phyloP scores from a whole-genome alignment of 2,329 filamentous ascomycete species.

The Acrocalymma vagum region DNA sequence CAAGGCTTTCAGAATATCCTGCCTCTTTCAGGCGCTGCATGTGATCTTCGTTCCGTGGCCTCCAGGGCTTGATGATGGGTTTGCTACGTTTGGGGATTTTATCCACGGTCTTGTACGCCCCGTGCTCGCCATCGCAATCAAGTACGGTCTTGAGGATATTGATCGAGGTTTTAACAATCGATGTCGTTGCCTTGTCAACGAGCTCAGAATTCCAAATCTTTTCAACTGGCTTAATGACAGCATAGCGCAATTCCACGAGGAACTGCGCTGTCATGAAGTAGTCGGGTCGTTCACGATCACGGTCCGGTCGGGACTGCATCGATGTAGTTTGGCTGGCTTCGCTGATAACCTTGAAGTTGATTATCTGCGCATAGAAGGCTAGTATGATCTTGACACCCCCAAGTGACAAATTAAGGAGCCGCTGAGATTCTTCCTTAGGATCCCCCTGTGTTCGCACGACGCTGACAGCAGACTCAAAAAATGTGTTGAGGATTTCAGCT shows the following conservation, averaged over 20 bases:
- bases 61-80: slow-evolving; percentile 60
- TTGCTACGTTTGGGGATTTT: slow-evolving; percentile 60
- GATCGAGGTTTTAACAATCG: slow-evolving; percentile 80
- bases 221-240: slow-evolving; percentile 77
- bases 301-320: slow-evolving; percentile 60
- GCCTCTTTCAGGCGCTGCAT: slow-evolving; percentile 53
- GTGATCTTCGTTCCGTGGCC: slow-evolving; percentile 56
- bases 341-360: slow-evolving; percentile 79
- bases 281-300: slow-evolving; percentile 65
- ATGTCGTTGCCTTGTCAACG: slow-evolving; percentile 80
- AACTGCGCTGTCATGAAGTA: slow-evolving; percentile 77
- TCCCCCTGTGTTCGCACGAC: slow-evolving; percentile 54
- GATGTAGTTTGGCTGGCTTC: slow-evolving; percentile 73
- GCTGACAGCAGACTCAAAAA: slow-evolving; percentile 66
- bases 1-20: slow-evolving; percentile 68
- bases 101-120: slow-evolving; percentile 69
- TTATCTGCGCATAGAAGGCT: slow-evolving; percentile 79
- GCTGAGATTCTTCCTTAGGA: slow-evolving; percentile 53
- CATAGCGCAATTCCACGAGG: slow-evolving; percentile 83
- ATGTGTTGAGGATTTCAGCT: slow-evolving; percentile 75
- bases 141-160: slow-evolving; percentile 84
- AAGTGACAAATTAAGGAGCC: slow-evolving; percentile 57
- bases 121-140: slow-evolving; percentile 77
- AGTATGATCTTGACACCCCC: slow-evolving; percentile 83
- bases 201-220: slow-evolving; percentile 87